Evolutionary conservation across 371 early-diverging fungal genomes (phyloP).

Genomic region (Funneliformis caledonium): DNA sequence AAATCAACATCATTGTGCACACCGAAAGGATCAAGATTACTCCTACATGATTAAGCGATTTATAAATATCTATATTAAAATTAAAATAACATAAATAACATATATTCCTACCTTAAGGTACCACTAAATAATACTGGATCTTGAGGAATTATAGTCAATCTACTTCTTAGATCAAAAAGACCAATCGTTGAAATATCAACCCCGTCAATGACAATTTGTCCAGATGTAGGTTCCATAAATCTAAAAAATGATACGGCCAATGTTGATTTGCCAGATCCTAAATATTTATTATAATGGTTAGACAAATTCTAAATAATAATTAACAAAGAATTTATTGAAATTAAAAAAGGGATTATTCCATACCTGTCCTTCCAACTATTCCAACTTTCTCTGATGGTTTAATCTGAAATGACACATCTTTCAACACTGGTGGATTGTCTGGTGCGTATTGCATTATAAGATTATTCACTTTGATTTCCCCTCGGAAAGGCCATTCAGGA

Average conservation of each 20-base stretch:
- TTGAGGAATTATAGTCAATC: conserved; percentile 76
- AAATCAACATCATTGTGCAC: conserved; percentile 64
- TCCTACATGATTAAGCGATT: conserved; percentile 43
- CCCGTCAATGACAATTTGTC: conserved; percentile 70
- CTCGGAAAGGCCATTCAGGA: conserved; percentile 67
- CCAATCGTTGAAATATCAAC: conserved; percentile 69
- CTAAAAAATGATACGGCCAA: conserved; percentile 71
- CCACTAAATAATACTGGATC: conserved; percentile 71
- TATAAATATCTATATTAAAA: neutral
- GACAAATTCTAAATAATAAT: neutral
- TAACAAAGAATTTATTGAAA: neutral
- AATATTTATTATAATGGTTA: neutral
- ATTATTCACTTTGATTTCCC: conserved; percentile 63
- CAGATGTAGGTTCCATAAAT: conserved; percentile 66
- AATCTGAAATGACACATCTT: conserved; percentile 58
- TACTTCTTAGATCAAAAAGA: conserved; percentile 65
- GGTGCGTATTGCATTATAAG: conserved; percentile 65
- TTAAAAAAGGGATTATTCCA: neutral
- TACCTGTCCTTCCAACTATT: conserved; percentile 62
- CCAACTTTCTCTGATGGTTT: conserved; percentile 63
- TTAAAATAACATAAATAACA: neutral
- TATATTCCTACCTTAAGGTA: conserved; percentile 48
- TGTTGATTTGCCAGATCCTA: conserved; percentile 74
- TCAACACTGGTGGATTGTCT: conserved; percentile 63
- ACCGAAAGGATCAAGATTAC: conserved; percentile 71